Base-by-base conservation (phyloP, 306 rosid species). In the Acacia melanoxylon region DNA sequence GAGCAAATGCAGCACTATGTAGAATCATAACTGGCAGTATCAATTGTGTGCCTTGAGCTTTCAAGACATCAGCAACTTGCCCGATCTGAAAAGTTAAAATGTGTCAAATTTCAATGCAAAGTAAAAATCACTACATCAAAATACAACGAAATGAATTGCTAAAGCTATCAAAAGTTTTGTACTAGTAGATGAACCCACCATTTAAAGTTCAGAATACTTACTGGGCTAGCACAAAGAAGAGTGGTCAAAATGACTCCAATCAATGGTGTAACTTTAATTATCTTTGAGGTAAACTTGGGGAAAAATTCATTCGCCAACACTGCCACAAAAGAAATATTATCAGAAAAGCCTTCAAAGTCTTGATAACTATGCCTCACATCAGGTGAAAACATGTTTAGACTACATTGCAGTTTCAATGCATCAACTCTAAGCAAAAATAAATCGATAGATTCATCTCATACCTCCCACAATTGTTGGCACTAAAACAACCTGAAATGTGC, bases 401-500 rank as follows among this genome's bases (percentile, higher is more conserved):
- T 52, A 75, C 54, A 25, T 20, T 19, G 37, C 81, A 58, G 72
- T 72, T 77, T 45, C 24, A 35, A 51, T 46, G 65, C 75, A 76
- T 77, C 73, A 29, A 74, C 83, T 46, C 66, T 62, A 24, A 40
- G 67, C 7, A 35, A 29, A 52, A 27, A 51, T 37, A 70, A 68
- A 17, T 56, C n/a, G 80, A 59, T 56, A 74, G 83, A 72, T 75
- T 84, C 84, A 77, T 77, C 35, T 83, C 84, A 87, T 89, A 95
- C 99, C 99, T 91, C 99, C 99, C 74, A 95, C 78, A 52, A 91
- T 10, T 17, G 96, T 93, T 79, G 99, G 99, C 80, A 95, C 86
- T 86, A 95, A 84, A 81, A 95, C 99, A 86, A 95, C 99, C 88
- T 95, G 99, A 89, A 95, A 93, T 79, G 99, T 95, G 81, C 98